phyloP scores from a whole-genome alignment of 441 rosid species.

The Gossypium aridum region DNA sequence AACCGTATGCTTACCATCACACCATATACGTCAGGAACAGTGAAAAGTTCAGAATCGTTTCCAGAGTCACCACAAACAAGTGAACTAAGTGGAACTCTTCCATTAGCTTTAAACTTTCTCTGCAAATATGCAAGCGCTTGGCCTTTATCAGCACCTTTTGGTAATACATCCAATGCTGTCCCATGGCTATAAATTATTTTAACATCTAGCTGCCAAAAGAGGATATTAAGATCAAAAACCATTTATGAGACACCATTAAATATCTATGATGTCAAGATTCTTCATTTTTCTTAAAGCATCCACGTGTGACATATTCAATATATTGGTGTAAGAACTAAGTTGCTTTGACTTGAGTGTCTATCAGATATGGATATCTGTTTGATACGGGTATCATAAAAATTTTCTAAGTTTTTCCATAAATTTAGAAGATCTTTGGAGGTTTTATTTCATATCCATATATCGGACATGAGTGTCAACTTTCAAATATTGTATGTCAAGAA shows the following conservation, averaged over 20 bases:
- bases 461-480: background rate
- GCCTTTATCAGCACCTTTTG: conserved; percentile 69
- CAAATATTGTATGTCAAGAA: background rate
- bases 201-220: conserved; percentile 43
- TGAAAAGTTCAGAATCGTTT: conserved; percentile 56
- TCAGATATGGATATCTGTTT: background rate
- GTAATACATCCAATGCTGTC: conserved; percentile 53
- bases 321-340: background rate
- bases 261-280: background rate
- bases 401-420: background rate
- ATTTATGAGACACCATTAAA: background rate
- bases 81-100: conserved; percentile 34
- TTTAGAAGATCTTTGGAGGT: background rate
- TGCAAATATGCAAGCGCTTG: conserved; percentile 55
- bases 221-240: background rate
- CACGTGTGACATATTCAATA: background rate
- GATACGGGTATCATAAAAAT: background rate
- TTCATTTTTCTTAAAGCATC: background rate
- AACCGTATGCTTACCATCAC: conserved; percentile 48
- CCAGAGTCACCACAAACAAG: conserved; percentile 74
- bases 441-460: background rate
- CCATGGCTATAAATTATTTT: conserved; percentile 60
- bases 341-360: background rate
- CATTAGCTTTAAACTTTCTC: conserved; percentile 38
- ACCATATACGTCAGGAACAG: conserved; percentile 42